These are phyloP conservation scores for Mycosphaerella sp. DNA, from an alignment of 2,329 filamentous ascomycete species.

Conservation along the genomic window DNA sequence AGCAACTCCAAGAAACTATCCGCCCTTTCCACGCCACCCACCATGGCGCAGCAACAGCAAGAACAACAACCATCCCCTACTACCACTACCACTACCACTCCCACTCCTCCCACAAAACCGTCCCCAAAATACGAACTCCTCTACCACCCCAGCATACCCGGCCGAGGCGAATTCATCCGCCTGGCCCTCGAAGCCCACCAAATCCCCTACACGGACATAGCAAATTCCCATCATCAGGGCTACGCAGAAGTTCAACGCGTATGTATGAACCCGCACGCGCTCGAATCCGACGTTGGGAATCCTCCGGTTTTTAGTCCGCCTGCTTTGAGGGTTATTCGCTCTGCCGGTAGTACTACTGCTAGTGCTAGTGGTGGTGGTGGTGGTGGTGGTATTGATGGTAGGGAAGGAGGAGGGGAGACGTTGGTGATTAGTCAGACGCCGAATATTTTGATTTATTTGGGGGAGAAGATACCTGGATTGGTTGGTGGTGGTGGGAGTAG, in stretches of 20 bases:
- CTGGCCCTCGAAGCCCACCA: slow-evolving; percentile 64
- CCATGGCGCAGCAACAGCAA: slow-evolving; percentile 14
- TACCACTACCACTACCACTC: slow-evolving; percentile 21
- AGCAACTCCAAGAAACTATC: no score
- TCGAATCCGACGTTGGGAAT: slow-evolving; percentile 47
- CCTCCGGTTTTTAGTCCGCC: slow-evolving; percentile 63
- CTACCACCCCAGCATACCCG: slow-evolving; percentile 65
- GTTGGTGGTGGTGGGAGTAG: slow-evolving; percentile 33
- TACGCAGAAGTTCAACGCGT: slow-evolving; percentile 48
- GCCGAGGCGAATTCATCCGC: slow-evolving; percentile 68
- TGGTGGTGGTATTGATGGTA: no score
- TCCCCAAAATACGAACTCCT: slow-evolving; percentile 40
- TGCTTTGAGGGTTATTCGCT: slow-evolving; percentile 50
- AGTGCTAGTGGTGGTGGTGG: no score
- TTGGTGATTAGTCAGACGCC: slow-evolving; percentile 63
- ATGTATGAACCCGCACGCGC: slow-evolving; percentile 27
- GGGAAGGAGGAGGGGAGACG: slow-evolving; percentile 44
- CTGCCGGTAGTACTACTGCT: slow-evolving; percentile 37
- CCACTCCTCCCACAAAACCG: no score
- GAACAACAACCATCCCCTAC: slow-evolving; percentile 23
- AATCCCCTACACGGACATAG: slow-evolving; percentile 58
- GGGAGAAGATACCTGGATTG: slow-evolving; percentile 51
- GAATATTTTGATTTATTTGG: slow-evolving; percentile 68
- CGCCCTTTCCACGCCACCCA: no score
- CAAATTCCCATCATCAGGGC: slow-evolving; percentile 44